Evolutionary conservation across 208 protist species (phyloP), one percentile per base, ranked within the genome.

Genomic region (Leishmania aethiopica): DNA sequence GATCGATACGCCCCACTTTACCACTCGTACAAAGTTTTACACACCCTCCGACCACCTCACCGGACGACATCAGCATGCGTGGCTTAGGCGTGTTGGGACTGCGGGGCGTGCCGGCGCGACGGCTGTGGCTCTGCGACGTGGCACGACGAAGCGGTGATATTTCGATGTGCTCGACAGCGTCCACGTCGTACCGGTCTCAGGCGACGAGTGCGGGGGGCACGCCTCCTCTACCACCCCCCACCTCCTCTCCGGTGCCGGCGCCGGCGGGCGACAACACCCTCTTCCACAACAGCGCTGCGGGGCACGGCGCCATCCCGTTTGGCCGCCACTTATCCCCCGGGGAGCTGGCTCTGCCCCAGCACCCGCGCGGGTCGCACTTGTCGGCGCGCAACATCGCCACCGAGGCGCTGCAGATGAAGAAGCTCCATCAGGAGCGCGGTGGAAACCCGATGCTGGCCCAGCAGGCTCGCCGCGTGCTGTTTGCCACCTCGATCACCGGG

Each of bases 391-490:
- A 95, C 80, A 93, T 98, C 71, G 95, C 95, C 8, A 96, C 90
- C 32, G 93, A 98, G 86, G 92, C 95, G 57, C 84, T 96, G 77
- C 95, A 98, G 82, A 96, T 98, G 95, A 98, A 98, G 84, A 98
- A 98, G 81, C 78, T 98, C 64, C 95, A 98, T 75, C 93, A 96
- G 75, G 93, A 98, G 89, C 92, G 95, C 19, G 95, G 95, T 22
- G 88, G 90, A 42, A 96, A 95, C 78, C 95, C 95, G 25, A 98
- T 98, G 95, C 88, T 98, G 17, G 94, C 95, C 22, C 95, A 98
- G 75, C 95, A 98, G 84, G 95, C 95, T 1, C 91, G 95, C 59
- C 94, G 95, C 45, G 94, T 98, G 8, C 89, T 98, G 22, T 97
- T 98, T 77, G 94, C 93, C 45, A 97, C 95, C n/a, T 93, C 92